phyloP scores from a whole-genome alignment of 2,329 filamentous ascomycete species.

The Arthrobotrys megalospora region DNA sequence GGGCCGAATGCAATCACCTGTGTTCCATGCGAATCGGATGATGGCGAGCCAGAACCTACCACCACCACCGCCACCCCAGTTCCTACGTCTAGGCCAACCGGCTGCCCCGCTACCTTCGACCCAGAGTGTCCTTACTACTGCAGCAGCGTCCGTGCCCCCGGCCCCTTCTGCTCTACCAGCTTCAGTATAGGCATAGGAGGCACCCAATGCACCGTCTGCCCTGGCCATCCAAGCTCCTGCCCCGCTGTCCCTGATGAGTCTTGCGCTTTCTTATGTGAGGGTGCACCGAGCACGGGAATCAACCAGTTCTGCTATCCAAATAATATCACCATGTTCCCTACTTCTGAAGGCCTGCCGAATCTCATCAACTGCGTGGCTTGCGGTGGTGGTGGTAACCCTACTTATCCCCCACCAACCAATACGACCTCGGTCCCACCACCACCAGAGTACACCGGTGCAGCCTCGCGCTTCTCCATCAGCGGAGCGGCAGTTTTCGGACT shows the following conservation, averaged over 20 bases:
- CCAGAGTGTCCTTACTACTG: neutral
- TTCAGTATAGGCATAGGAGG: neutral
- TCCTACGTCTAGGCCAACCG: neutral
- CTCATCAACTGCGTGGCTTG: too few species aligned
- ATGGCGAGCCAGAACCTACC: neutral
- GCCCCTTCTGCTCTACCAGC: neutral
- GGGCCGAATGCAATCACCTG: neutral
- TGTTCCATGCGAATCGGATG: too few species aligned
- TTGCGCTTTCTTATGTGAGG: neutral
- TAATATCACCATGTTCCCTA: too few species aligned
- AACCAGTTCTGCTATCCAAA: too few species aligned
- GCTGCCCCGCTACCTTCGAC: neutral
- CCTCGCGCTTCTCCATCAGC: conserved; percentile 16
- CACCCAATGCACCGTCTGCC: neutral
- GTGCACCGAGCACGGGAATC: too few species aligned
- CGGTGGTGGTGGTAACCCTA: neutral
- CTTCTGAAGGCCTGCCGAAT: too few species aligned
- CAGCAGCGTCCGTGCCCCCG: neutral
- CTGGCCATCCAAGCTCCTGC: neutral
- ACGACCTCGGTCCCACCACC: conserved; percentile 5
- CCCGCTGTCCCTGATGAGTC: neutral
- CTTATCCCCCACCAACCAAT: conserved; percentile 4
- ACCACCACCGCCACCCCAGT: neutral
- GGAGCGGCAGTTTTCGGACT: conserved; percentile 5
- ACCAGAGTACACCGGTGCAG: conserved; percentile 40